Percentiles rank a stretch among this genome's conserved stretches.
These are phyloP conservation scores for Ensete ventricosum DNA, from an alignment of 176 grass and related monocot species.

Conservation along the genomic window DNA sequence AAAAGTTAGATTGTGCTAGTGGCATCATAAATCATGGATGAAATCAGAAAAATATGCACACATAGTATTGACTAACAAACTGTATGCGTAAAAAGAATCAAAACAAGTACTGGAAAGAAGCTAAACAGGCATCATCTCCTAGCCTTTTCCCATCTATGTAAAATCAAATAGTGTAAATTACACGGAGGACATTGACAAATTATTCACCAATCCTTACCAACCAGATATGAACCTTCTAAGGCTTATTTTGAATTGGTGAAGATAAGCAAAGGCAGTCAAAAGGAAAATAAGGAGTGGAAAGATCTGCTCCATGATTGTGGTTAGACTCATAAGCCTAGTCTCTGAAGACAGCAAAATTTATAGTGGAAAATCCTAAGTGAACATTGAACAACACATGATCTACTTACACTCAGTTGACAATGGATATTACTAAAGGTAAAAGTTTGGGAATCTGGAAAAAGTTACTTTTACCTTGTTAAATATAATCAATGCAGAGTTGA, in stretches of 20 bases:
- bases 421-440: too few species aligned
- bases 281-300: not conserved
- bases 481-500: not conserved
- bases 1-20: not conserved
- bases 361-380: too few species aligned
- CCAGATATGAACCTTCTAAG: not conserved
- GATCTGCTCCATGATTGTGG: not conserved
- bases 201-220: not conserved
- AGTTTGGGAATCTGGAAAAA: not conserved
- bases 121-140: not conserved
- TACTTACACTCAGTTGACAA: too few species aligned
- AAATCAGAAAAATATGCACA: not conserved
- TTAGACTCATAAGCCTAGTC: too few species aligned
- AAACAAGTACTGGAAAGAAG: not conserved
- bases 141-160: not conserved
- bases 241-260: not conserved
- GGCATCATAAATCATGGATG: conserved; percentile 1
- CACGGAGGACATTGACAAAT: not conserved
- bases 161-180: not conserved
- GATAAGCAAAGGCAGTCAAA: not conserved
- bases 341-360: too few species aligned
- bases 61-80: not conserved
- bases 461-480: not conserved
- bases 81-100: not conserved
- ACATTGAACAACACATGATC: too few species aligned